These are phyloP conservation scores for Cyberlindnera maclurae DNA, from an alignment of 805 yeast species.

Conservation along the genomic window DNA sequence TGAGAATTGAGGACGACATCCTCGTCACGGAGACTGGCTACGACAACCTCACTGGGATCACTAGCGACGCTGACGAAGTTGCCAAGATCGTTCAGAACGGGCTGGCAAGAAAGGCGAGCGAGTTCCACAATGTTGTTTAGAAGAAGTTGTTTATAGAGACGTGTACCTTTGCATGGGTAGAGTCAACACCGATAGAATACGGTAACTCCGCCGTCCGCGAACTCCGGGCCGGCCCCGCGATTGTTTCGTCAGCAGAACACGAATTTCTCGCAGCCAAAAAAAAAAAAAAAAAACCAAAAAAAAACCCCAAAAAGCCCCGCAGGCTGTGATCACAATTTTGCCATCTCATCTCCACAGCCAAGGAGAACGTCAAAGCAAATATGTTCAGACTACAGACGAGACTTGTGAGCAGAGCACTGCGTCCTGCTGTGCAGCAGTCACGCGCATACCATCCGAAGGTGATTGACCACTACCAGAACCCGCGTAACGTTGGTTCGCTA, in stretches of 20 bases:
- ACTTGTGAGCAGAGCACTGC: slow-evolving; percentile 11
- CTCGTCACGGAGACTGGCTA: slow-evolving; percentile 68
- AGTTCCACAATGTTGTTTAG: slow-evolving; percentile 45
- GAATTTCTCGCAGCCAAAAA: no score
- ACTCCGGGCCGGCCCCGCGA: no score
- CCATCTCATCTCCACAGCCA: no score
- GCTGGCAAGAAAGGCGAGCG: slow-evolving; percentile 47
- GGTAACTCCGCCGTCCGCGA: no score
- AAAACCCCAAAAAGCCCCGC: no score
- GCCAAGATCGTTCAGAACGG: slow-evolving; percentile 71
- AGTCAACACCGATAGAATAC: no score
- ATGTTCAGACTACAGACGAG: slow-evolving; percentile 20
- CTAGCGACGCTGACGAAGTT: slow-evolving; percentile 82
- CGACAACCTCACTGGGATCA: slow-evolving; percentile 76
- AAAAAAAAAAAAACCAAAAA: no score
- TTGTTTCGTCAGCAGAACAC: no score
- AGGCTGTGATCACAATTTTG: no score
- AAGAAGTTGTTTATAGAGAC: background rate
- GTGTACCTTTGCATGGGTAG: no score
- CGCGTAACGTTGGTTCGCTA: slow-evolving; percentile 92
- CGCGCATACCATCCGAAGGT: slow-evolving; percentile 83
- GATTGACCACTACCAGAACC: slow-evolving; percentile 92
- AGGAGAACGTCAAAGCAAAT: background rate
- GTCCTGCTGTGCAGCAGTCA: slow-evolving; percentile 21
- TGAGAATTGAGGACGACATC: slow-evolving; percentile 91